Base-by-base conservation (phyloP, 2,329 filamentous ascomycete genomes). In the Talaromyces sp. region DNA sequence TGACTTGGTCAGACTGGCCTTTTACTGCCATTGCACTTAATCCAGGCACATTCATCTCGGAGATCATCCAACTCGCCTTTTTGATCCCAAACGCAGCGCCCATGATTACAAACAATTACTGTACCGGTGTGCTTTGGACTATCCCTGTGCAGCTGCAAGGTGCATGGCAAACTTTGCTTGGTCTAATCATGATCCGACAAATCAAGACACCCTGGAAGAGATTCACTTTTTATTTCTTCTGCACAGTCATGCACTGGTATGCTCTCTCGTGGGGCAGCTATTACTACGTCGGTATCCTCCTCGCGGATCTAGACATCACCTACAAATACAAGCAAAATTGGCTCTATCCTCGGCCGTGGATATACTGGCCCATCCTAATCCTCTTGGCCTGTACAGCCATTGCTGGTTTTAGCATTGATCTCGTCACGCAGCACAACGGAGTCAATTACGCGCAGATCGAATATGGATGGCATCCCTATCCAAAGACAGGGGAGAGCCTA, bases 61-160 rank as follows among this genome's bases (percentile, higher is more conserved):
- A 81, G 63, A 67, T 82, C 6, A 71, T 83, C 3, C 78, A 83
- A 68, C 72, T 83, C 10, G 72, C 76, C 3, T 83, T 80, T 61
- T 71, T 83, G 10, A 77, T 82, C n/a, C 81, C 81, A 6, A 83
- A 83, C 58, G 80, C 79, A 2, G 79, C 79, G 7, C 81, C 81
- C 0, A 77, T 81, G 61, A 79, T 83, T 58, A 82, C 79, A 8
- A 78, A 77, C 70, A 79, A 83, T 68, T 83, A 81, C 72, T 83
- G 81, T 66, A 82, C 81, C 0, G 81, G 81, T 70, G 81, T 83
- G 5, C 74, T 83, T 1, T 83, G 81, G 81, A 83, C 81, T 3
- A 82, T 83, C 36, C 80, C 81, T 0, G 80, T 83, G 0, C 80
- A 82, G 67, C 73, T 83, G 1, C 81, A 83, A 68, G 80, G 78